Percentiles rank a stretch among this genome's conserved stretches.
phyloP scores from a whole-genome alignment of 805 yeast species.

The Candida sphagnicola region DNA sequence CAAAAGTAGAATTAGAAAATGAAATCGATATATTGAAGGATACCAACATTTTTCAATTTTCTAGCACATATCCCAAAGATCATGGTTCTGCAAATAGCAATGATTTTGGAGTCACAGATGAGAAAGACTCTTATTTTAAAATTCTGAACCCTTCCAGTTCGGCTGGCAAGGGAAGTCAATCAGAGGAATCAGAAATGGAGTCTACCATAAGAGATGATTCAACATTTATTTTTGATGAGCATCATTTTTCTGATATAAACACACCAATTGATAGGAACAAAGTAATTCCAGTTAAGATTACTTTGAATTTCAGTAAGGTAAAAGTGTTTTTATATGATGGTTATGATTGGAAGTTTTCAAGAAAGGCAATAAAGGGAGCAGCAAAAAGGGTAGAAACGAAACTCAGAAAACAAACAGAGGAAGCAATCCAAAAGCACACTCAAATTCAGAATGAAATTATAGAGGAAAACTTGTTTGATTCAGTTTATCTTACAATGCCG shows the following conservation, averaged over 20 bases:
- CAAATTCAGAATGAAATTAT: conserved; percentile 19
- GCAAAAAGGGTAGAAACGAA: conserved; percentile 53
- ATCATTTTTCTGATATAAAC: conserved; percentile 16
- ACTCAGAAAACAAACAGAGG: conserved; percentile 4
- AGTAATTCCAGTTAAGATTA: conserved; percentile 22
- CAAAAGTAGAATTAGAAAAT: conserved; percentile 31
- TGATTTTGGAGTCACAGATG: background rate
- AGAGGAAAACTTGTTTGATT: conserved; percentile 69
- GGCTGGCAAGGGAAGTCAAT: background rate
- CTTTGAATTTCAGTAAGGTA: conserved; percentile 35
- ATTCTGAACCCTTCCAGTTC: background rate
- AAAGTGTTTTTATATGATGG: conserved; percentile 73
- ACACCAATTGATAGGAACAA: background rate
- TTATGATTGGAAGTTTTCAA: conserved; percentile 83
- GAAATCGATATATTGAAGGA: conserved; percentile 40
- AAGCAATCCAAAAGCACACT: conserved; percentile 5
- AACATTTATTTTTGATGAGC: conserved; percentile 19
- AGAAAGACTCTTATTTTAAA: background rate
- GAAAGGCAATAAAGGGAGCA: conserved; percentile 60
- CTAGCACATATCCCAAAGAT: background rate
- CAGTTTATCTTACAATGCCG: conserved; percentile 68
- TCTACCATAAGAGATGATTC: conserved; percentile 3
- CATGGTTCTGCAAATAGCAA: background rate
- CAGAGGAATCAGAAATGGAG: background rate
- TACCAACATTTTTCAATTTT: conserved; percentile 34